phyloP scores from a whole-genome alignment of 2,329 filamentous ascomycete genomes.

The Aspergillus hiratsukae region DNA sequence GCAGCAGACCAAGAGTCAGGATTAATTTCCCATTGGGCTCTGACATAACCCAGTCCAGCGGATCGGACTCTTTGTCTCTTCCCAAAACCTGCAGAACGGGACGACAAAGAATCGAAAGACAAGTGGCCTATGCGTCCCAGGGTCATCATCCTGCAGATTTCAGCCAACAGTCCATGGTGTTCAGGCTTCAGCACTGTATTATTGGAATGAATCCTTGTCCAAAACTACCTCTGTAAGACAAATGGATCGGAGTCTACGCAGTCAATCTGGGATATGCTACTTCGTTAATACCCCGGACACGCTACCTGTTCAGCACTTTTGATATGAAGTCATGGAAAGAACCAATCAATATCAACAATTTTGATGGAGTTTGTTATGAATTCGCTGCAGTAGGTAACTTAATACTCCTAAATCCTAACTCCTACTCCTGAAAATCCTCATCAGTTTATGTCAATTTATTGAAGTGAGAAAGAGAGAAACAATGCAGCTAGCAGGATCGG shows the following conservation, averaged over 20 bases:
- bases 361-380: not conserved
- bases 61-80: slow-evolving; percentile 16
- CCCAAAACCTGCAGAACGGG: slow-evolving; percentile 1
- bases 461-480: too few relatives aligned
- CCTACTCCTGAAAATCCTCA: not conserved
- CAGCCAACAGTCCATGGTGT: not conserved
- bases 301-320: not conserved
- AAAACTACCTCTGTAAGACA: too few relatives aligned
- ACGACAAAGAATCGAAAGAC: not conserved
- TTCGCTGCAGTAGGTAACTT: not conserved
- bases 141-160: not conserved
- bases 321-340: too few relatives aligned
- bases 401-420: not conserved
- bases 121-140: not conserved
- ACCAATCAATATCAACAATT: too few relatives aligned
- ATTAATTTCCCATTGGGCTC: not conserved
- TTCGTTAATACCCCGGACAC: not conserved
- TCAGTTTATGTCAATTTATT: not conserved
- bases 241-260: too few relatives aligned
- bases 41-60: slow-evolving; percentile 18
- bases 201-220: not conserved
- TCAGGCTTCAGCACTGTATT: not conserved
- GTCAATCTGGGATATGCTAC: not conserved
- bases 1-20: not conserved
- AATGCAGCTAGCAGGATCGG: not conserved